phyloP scores from a whole-genome alignment of 78 protist genomes.

The Planoprotostelium fungivorum region DNA sequence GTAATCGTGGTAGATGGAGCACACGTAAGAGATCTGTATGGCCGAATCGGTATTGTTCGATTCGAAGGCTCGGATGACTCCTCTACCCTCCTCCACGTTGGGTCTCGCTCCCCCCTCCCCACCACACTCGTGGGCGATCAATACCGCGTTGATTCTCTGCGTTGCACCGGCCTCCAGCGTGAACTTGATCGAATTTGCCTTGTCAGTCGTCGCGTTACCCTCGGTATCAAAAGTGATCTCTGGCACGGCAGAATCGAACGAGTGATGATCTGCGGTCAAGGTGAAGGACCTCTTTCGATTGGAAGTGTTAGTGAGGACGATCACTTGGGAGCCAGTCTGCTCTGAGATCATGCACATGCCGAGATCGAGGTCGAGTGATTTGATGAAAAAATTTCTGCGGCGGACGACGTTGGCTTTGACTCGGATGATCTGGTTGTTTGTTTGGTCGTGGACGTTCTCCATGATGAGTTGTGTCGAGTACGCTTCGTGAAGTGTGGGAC shows the following conservation, averaged over 20 bases:
- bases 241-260: not conserved
- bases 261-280: not conserved
- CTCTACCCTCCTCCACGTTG: conserved; percentile 37
- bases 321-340: conserved; percentile 5
- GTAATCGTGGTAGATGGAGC: conserved; percentile 40
- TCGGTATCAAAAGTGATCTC: not conserved
- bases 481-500: conserved; percentile 64
- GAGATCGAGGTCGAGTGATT: conserved; percentile 39
- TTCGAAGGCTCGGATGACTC: conserved; percentile 39
- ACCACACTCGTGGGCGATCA: not conserved
- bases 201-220: not conserved
- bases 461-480: conserved; percentile 59
- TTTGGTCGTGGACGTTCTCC: conserved; percentile 58
- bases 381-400: conserved; percentile 41
- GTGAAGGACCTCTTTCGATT: conserved; percentile 9
- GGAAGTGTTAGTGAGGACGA: conserved; percentile 37
- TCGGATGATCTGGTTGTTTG: conserved; percentile 30
- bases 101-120: not conserved
- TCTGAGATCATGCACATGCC: conserved; percentile 23
- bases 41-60: conserved; percentile 50
- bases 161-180: not conserved
- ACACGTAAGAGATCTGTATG: conserved; percentile 27
- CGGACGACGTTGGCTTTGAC: conserved; percentile 62
- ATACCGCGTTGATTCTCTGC: not conserved
- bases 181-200: not conserved